Evolutionary conservation across 2,329 filamentous ascomycete species (phyloP).

Genomic region (Verruconis gallopava): DNA sequence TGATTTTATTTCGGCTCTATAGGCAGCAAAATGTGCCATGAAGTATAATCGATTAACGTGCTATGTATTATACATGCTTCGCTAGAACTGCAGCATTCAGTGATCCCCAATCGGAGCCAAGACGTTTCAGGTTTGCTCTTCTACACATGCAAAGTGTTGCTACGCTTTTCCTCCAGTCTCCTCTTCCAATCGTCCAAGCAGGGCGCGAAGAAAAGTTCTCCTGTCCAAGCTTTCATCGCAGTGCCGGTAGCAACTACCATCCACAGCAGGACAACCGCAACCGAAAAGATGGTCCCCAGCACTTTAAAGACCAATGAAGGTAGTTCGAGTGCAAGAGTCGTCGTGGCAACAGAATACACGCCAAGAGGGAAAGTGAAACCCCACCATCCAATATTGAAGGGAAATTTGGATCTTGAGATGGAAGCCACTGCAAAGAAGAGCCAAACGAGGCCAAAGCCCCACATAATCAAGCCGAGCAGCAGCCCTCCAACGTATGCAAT

Average conservation of each 20-base stretch:
- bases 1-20: no score
- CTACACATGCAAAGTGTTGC: no score
- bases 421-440: constrained; percentile 40
- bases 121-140: no score
- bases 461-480: constrained; percentile 40
- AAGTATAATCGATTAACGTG: no score
- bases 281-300: constrained; percentile 39
- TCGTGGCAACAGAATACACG: constrained; percentile 40
- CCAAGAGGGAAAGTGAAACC: constrained; percentile 47
- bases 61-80: no score
- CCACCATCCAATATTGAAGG: constrained; percentile 53
- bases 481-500: constrained; percentile 48
- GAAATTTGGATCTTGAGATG: constrained; percentile 34
- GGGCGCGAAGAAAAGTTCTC: constrained; percentile 41
- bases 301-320: constrained; percentile 43
- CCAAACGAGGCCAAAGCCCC: constrained; percentile 44
- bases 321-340: constrained; percentile 37
- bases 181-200: constrained; percentile 26
- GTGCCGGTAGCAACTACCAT: constrained; percentile 40
- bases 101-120: no score
- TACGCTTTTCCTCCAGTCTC: neutral
- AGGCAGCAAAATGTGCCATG: no score
- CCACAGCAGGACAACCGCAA: constrained; percentile 42
- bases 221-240: constrained; percentile 33
- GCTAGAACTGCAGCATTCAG: no score